Base-by-base conservation (phyloP, 345 rosid species). In the Hevea brasiliensis region DNA sequence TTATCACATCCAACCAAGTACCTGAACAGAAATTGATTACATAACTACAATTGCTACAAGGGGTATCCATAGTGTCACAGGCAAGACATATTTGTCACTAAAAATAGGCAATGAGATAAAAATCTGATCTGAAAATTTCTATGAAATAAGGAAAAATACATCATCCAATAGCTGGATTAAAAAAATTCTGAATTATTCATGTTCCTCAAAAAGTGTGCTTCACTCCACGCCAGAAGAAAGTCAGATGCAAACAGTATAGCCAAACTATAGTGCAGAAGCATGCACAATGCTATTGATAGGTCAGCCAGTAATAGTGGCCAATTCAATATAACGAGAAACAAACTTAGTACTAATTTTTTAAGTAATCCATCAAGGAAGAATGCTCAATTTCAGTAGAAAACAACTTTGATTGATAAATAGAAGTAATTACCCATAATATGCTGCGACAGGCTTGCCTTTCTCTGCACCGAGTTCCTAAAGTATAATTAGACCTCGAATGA, bases 401-500 rank as follows among this genome's bases (percentile, higher is more conserved):
- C 29, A 57, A n/a, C 12, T 15, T 40, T 45, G 13, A 44, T n/a
- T 55, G 24, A 13, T 44, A 64, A 15, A 2, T 14, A 68, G 61
- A 55, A 41, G 29, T 21, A n/a, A 37, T 65, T 90, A 95, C 98
- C 98, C 98, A 75, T 95, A 95, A 77, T 79, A 88, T 6, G 99
- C 99, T 27, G 99, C 85, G 69, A 95, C 88, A 24, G 99, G 97
- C 69, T 83, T 84, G 72, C 97, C 99, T 79, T 73, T 87, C 80
- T 92, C 90, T 0, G 93, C 97, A 69, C 98, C 99, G 66, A 95
- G 96, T 69, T 95, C 89, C 98, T 97, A 89, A 47, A 98, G 97
- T 78, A 95, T 83, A 61, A 95, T 88, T 13, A 97, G 98, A 72
- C 98, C 97, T 82, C 99, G 71, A 65, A 92, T 78, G 79, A 95